Conservation (phyloP, 1,139 yeast genomes). For the Pneumocystis murina region DNA sequence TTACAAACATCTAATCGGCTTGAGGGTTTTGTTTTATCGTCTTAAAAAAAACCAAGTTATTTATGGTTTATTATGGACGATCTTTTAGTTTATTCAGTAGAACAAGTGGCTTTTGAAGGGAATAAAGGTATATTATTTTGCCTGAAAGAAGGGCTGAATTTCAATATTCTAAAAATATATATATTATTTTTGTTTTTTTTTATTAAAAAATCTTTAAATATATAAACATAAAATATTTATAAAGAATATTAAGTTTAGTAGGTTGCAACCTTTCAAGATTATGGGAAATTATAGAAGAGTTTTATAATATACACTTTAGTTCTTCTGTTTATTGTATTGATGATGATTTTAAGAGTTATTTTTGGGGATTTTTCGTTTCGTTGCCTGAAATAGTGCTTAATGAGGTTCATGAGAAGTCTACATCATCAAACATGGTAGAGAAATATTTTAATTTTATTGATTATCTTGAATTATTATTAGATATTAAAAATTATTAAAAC, state of each 20-base stretch:
- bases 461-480: not conserved
- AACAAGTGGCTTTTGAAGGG: not conserved
- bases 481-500: not conserved
- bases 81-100: not conserved
- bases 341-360: not conserved
- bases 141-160: not conserved
- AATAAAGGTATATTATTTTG: not conserved
- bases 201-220: not conserved
- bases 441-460: not conserved
- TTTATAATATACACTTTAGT: not conserved
- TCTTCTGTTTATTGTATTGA: not conserved
- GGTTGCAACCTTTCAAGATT: not conserved
- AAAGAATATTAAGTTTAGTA: not conserved
- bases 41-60: not conserved
- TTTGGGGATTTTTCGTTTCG: not conserved
- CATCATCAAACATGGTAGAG: not conserved
- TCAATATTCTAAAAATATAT: not conserved
- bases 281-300: not conserved
- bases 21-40: too few relatives aligned
- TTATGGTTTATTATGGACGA: not conserved
- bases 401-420: not conserved
- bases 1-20: too few relatives aligned
- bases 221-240: not conserved
- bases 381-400: not conserved
- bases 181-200: not conserved